A percentile compares a stretch with the other conserved stretches of the same genome.
phyloP scores from a whole-genome alignment of 805 yeast genomes.

The Hemisphaericaspora nanyangensis region DNA sequence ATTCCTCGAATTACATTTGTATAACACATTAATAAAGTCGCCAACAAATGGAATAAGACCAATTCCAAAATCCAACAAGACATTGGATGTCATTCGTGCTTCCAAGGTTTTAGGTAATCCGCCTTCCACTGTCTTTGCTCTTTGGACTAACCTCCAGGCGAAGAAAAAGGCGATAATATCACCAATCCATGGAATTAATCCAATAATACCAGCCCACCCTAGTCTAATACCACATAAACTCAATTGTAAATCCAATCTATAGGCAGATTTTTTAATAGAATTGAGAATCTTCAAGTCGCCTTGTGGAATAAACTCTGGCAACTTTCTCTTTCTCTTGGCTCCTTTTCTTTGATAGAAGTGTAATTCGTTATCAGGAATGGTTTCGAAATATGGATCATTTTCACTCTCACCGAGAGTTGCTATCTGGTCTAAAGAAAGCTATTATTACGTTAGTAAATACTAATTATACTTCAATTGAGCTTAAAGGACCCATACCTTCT shows the following conservation, averaged over 20 bases:
- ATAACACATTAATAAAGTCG: slow-evolving; percentile 63
- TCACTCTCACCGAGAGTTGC: slow-evolving; percentile 23
- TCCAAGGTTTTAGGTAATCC: slow-evolving; percentile 31
- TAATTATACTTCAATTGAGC: slow-evolving; percentile 14
- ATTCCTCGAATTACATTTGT: slow-evolving; percentile 76
- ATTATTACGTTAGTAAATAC: slow-evolving; percentile 11
- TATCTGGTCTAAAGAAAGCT: slow-evolving; percentile 14
- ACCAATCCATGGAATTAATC: slow-evolving; percentile 41
- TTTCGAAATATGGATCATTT: slow-evolving; percentile 39
- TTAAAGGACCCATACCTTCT: slow-evolving; percentile 32
- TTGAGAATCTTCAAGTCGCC: slow-evolving; percentile 31
- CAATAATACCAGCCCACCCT: slow-evolving; percentile 43
- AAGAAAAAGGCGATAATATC: slow-evolving; percentile 27
- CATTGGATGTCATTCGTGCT: slow-evolving; percentile 36
- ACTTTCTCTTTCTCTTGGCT: slow-evolving; percentile 34
- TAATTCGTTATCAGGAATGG: slow-evolving; percentile 36
- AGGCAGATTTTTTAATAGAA: slow-evolving; percentile 34
- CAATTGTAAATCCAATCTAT: slow-evolving; percentile 36
- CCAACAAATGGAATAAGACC: slow-evolving; percentile 71
- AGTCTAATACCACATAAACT: slow-evolving; percentile 36
- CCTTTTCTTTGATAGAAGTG: slow-evolving; percentile 41
- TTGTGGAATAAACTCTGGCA: slow-evolving; percentile 32
- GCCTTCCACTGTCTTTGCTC: slow-evolving; percentile 33
- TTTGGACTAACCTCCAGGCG: slow-evolving; percentile 27
- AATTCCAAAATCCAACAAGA: slow-evolving; percentile 35